These are phyloP conservation scores for Starmerella bombi DNA, from an alignment of 805 yeast species.

Conservation along the genomic window DNA sequence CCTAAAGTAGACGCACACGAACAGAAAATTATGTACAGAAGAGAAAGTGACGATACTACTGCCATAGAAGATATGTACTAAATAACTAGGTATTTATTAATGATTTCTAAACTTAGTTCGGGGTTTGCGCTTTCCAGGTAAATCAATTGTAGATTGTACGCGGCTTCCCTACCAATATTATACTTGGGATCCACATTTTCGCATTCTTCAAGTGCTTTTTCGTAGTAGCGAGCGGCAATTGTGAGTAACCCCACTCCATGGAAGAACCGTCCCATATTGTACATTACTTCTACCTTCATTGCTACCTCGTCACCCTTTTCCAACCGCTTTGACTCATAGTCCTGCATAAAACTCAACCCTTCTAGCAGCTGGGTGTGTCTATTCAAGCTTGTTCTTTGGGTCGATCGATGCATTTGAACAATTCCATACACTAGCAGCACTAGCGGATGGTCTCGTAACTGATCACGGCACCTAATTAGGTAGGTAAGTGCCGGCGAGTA, in stretches of 20 bases:
- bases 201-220: constrained; percentile 39
- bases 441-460: constrained; percentile 64
- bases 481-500: constrained; percentile 74
- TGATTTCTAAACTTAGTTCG: constrained; percentile 45
- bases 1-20: constrained; percentile 28
- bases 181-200: constrained; percentile 28
- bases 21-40: constrained; percentile 26
- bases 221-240: constrained; percentile 62
- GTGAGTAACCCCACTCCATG: constrained; percentile 69
- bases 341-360: constrained; percentile 65
- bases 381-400: constrained; percentile 77
- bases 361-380: constrained; percentile 81
- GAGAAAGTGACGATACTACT: constrained; percentile 21
- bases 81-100: constrained; percentile 50
- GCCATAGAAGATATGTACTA: constrained; percentile 28
- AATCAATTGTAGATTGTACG: constrained; percentile 67
- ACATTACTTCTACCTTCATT: constrained; percentile 44
- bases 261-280: constrained; percentile 72
- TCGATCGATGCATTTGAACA: constrained; percentile 75
- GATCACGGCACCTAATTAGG: constrained; percentile 53
- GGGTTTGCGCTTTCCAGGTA: constrained; percentile 66
- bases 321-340: constrained; percentile 46
- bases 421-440: constrained; percentile 62
- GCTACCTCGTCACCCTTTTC: constrained; percentile 31
- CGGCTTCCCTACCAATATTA: constrained; percentile 64